Base-by-base conservation (phyloP, 2,329 filamentous ascomycete species). In the Fusarium sp. region DNA sequence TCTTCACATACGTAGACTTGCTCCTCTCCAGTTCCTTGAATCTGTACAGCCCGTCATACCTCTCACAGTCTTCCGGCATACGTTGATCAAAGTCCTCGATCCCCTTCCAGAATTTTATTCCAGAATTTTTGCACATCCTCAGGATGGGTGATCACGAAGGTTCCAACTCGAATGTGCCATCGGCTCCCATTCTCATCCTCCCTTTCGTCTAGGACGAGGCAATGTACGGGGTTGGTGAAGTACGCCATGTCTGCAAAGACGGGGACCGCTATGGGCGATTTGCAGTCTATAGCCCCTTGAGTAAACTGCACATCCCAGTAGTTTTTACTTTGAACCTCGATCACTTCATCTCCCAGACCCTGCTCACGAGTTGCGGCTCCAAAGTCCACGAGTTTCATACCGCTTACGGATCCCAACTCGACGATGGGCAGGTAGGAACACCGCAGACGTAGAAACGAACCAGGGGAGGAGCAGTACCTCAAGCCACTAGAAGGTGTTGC, bases 261-360 rank as follows among this genome's bases (percentile, higher is more conserved):
- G 3, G 65, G 69, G 13, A 73, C 50, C 17, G 66, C 51, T 24
- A 52, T 57, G 13, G 68, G 48, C 1, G 38, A 30, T 8, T 52
- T 20, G 5, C 56, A 68, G 18, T 60, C 18, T 15, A 30, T n/a
- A 7, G 70, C 65, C 20, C 72, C 61, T 59, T 69, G 34, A 8
- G 42, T 24, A 34, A 66, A 73, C 1, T 38, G 18, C 4, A 62
- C 54, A n/a, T 73, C 70, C 60, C 60, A 73, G 51, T 69, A 69
- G 30, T 60, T 69, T 17, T 32, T 66, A 3, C 56, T 72, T 2
- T 28, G 30, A 2, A 69, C 17, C 0, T 26, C 20, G 3, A 45
- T 51, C 1, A 18, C 30, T 55, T 39, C 14, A 18, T 20, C 20
- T 14, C 11, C 6, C 7, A 7, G 24, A 4, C 36, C 38, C 2